Evolutionary conservation across 2,329 filamentous ascomycete genomes (phyloP).

Genomic region (Cladosporium sp.): DNA sequence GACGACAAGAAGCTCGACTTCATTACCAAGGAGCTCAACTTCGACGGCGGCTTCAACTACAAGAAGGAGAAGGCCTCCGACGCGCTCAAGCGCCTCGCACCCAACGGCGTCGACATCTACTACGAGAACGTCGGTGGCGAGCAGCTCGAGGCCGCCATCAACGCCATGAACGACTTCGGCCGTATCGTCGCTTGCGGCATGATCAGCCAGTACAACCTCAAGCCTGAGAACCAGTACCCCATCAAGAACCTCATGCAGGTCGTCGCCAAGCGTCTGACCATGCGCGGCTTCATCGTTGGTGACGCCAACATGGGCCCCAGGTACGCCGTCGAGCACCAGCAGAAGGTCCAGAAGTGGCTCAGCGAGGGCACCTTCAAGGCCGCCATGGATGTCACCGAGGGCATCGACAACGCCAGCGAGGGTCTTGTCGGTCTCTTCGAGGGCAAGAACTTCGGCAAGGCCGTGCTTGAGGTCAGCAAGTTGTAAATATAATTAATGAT

Average conservation of each 20-base stretch:
- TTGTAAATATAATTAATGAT: constrained; percentile 4
- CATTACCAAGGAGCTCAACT: constrained; percentile 57
- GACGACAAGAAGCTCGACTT: constrained; percentile 53
- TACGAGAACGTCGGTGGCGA: constrained; percentile 76
- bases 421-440: constrained; percentile 70
- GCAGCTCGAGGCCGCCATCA: constrained; percentile 65
- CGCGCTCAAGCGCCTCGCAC: constrained; percentile 66
- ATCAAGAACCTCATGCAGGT: constrained; percentile 63
- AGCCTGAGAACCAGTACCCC: constrained; percentile 55
- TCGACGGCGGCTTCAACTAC: constrained; percentile 80
- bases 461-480: constrained; percentile 62
- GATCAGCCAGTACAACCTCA: constrained; percentile 73
- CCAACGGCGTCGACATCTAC: constrained; percentile 77
- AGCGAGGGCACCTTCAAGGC: constrained; percentile 70
- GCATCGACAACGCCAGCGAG: constrained; percentile 72
- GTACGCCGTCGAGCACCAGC: constrained; percentile 67
- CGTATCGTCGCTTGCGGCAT: constrained; percentile 62
- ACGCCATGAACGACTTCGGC: constrained; percentile 60
- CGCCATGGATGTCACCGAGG: constrained; percentile 63
- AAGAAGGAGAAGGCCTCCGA: constrained; percentile 71
- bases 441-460: constrained; percentile 84
- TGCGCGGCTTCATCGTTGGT: constrained; percentile 72
- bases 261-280: constrained; percentile 63
- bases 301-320: constrained; percentile 63
- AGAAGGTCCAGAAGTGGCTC: constrained; percentile 73